A percentile compares a stretch with the other conserved stretches of the same genome.
Evolutionary conservation across 2,329 filamentous ascomycete genomes (phyloP).

Genomic region (Fusarium napiforme): DNA sequence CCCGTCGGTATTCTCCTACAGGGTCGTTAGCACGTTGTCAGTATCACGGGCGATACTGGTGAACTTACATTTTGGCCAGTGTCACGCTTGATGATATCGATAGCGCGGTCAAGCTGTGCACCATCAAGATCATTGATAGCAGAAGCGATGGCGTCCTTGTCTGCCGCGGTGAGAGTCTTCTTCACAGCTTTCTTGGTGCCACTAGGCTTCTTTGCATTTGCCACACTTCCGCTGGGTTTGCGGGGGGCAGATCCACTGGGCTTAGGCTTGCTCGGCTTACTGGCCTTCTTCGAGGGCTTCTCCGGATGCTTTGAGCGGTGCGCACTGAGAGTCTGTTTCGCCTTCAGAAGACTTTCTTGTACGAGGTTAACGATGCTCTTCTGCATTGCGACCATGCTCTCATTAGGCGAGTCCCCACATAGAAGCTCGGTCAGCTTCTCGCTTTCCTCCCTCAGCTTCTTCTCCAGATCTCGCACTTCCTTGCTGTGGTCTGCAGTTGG

Average conservation of each 20-base stretch:
- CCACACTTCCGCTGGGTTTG: conserved; percentile 54
- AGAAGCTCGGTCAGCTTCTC: conserved; percentile 66
- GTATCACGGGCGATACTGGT: background rate
- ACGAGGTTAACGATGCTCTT: conserved; percentile 72
- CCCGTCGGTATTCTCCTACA: conserved; percentile 67
- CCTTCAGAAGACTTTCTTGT: conserved; percentile 77
- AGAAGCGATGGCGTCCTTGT: conserved; percentile 92
- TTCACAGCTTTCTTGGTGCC: conserved; percentile 59
- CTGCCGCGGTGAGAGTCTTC: conserved; percentile 74
- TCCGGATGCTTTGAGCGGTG: conserved; percentile 60
- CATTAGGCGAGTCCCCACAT: conserved; percentile 62
- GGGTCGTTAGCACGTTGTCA: conserved; percentile 9
- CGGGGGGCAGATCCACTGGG: conserved; percentile 51
- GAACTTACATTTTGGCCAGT: conserved; percentile 77
- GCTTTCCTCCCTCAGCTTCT: conserved; percentile 66
- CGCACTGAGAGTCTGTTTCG: conserved; percentile 72
- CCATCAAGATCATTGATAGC: conserved; percentile 85
- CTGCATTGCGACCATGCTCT: conserved; percentile 65
- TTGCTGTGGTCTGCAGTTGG: conserved; percentile 55
- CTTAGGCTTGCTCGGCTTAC: conserved; percentile 68
- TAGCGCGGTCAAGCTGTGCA: conserved; percentile 80
- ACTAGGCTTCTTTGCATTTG: conserved; percentile 51
- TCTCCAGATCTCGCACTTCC: conserved; percentile 63
- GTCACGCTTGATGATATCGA: conserved; percentile 90
- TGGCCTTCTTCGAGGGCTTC: conserved; percentile 68